Conservation (phyloP, 2,329 filamentous ascomycete species). For the Stemphylium vesicarium region DNA sequence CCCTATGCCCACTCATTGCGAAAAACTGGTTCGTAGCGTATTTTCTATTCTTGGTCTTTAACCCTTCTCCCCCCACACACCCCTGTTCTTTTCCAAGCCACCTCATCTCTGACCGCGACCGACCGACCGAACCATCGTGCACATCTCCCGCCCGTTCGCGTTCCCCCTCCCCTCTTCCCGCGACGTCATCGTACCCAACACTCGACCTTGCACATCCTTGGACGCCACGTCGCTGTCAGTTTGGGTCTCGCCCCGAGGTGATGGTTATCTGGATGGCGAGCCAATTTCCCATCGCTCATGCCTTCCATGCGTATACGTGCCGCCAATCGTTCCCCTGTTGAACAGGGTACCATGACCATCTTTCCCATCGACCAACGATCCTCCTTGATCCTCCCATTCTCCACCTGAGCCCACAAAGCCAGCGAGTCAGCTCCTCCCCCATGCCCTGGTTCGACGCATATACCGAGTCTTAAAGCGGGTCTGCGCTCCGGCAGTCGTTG, state of each 20-base stretch:
- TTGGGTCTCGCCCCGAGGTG: not conserved
- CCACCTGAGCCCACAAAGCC: too few species aligned
- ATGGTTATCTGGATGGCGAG: not conserved
- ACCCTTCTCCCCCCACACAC: not conserved
- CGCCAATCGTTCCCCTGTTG: not conserved
- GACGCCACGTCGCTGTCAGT: not conserved
- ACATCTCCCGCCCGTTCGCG: constrained; percentile 5
- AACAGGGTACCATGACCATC: not conserved
- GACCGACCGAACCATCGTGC: not conserved
- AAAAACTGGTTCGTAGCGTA: not conserved
- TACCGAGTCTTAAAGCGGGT: not conserved
- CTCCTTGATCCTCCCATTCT: constrained; percentile 1
- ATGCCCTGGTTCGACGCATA: not conserved
- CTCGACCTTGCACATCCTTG: not conserved
- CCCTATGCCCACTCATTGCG: not conserved
- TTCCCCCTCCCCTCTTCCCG: not conserved
- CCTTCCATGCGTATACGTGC: not conserved
- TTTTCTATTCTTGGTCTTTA: not conserved
- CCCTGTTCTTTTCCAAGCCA: not conserved
- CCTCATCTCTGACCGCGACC: not conserved
- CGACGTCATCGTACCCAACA: not conserved
- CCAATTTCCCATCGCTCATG: not conserved
- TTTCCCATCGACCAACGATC: not conserved
- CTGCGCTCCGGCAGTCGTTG: constrained; percentile 2
- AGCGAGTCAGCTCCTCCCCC: not conserved